Base-by-base conservation (phyloP, 106 monocot species). In the Narthecium ossifragum region DNA sequence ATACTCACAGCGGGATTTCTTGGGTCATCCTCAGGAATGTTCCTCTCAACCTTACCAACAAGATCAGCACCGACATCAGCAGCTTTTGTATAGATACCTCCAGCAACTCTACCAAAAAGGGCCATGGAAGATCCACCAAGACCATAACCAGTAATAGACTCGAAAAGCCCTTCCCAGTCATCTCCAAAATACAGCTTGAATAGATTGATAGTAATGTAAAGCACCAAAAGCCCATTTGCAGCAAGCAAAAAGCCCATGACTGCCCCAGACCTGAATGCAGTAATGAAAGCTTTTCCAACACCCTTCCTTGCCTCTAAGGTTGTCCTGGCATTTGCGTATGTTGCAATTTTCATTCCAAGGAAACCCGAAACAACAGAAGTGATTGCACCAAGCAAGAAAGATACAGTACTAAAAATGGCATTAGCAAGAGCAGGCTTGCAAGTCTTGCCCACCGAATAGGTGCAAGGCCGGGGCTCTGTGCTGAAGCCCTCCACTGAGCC, bases 51-150 rank as follows among this genome's bases (percentile, higher is more conserved):
- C 64, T 85, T 85, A 7, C 85, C 85, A 40, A 85, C 85, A 68
- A 85, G 85, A 64, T 85, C 80, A 61, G 85, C 85, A 71, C 85
- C 85, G 54, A 81, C 85, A 73, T 85, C 85, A 46, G 85, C 85
- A 57, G 85, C 85, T 64, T 80, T 85, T 31, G 85, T 85, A 25
- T 85, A 85, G 28, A 85, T 85, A 37, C 85, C 85, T 41, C 85
- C 85, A 22, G 74, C 85, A 11, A 85, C 80, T 77, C 80, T 74
- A 0, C 80, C 85, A 32, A 85, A 85, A 10, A 85, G 77, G 69
- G 85, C 85, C 85, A 85, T 85, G 21, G 85, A 85, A 41, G 85
- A 85, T 2, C 85, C 85, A 46, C 85, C 85, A 65, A 85, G 85
- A 18, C 85, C 80, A 52, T 85, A 85, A 48, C 85, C 85, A 70